Evolutionary conservation across 2,329 filamentous ascomycete genomes (phyloP).

Genomic region (Leptographium flavum): DNA sequence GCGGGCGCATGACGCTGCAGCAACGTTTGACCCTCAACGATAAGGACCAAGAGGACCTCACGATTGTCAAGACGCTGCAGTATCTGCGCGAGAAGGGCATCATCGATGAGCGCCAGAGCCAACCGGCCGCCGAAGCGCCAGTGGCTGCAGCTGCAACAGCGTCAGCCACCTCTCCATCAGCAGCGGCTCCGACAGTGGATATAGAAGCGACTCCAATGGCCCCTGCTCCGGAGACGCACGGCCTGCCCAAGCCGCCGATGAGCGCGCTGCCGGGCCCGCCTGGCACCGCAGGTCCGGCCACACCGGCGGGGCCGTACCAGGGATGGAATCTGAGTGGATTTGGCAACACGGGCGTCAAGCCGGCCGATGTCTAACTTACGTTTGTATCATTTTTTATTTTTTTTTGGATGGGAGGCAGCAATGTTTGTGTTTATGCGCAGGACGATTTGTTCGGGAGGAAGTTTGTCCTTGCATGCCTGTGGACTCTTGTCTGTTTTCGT

Average conservation of each 20-base stretch:
- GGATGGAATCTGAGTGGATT: slow-evolving; percentile 26
- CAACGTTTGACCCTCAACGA: slow-evolving; percentile 53
- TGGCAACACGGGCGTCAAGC: slow-evolving; percentile 24
- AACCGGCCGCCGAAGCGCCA: neutral
- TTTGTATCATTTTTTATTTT: neutral
- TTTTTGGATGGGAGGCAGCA: neutral
- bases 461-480: no score
- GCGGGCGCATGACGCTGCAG: slow-evolving; percentile 50
- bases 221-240: neutral
- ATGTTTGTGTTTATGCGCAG: neutral
- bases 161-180: no score
- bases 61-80: slow-evolving; percentile 50
- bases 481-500: no score
- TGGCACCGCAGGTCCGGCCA: slow-evolving; percentile 4
- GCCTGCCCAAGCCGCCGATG: neutral
- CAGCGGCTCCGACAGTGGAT: no score
- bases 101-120: slow-evolving; percentile 21
- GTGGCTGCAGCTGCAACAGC: no score
- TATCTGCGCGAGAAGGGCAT: slow-evolving; percentile 48
- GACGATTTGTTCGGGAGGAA: no score
- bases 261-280: neutral
- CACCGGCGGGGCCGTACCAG: slow-evolving; percentile 19
- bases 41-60: slow-evolving; percentile 53
- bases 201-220: no score
- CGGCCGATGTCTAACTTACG: slow-evolving; percentile 15